phyloP scores from a whole-genome alignment of 176 grass and related monocot species.

The Oryza glumipatula region DNA sequence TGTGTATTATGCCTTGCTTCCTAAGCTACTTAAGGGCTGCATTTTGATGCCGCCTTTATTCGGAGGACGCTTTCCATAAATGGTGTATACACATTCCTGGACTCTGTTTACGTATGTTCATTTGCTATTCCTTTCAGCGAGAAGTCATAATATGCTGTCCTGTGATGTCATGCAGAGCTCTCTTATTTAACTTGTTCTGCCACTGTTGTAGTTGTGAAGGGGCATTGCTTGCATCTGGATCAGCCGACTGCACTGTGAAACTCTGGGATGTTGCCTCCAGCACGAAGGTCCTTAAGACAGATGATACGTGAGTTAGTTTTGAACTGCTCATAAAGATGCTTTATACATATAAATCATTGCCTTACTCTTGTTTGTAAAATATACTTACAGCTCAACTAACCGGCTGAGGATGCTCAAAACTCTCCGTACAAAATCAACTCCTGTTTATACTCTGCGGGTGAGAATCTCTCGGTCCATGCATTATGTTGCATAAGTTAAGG shows the following conservation, averaged over 20 bases:
- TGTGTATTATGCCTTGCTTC: not conserved
- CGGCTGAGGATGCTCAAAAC: constrained; percentile 74
- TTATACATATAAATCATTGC: not conserved
- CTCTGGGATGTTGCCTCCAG: constrained; percentile 91
- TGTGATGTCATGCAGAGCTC: not conserved
- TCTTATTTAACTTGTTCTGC: not conserved
- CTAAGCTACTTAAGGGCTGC: constrained; percentile 23
- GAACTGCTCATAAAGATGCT: not conserved
- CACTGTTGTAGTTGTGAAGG: constrained; percentile 76
- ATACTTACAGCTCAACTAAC: constrained; percentile 54
- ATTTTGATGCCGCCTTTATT: not conserved
- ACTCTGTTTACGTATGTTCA: not conserved
- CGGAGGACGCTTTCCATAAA: not conserved
- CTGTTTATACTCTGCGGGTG: constrained; percentile 86
- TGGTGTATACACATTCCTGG: not conserved
- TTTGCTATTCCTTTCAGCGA: not conserved
- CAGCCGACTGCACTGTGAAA: constrained; percentile 91
- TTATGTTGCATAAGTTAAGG: not conserved
- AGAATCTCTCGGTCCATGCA: constrained; percentile 26
- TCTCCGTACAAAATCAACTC: constrained; percentile 90
- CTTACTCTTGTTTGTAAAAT: constrained; percentile 20
- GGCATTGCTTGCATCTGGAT: constrained; percentile 92
- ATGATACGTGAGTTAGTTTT: constrained; percentile 63
- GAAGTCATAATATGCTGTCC: constrained; percentile 2
- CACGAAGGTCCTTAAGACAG: constrained; percentile 74